Conservation (phyloP, 2,329 filamentous ascomycete species). For the Zalaria obscura region DNA sequence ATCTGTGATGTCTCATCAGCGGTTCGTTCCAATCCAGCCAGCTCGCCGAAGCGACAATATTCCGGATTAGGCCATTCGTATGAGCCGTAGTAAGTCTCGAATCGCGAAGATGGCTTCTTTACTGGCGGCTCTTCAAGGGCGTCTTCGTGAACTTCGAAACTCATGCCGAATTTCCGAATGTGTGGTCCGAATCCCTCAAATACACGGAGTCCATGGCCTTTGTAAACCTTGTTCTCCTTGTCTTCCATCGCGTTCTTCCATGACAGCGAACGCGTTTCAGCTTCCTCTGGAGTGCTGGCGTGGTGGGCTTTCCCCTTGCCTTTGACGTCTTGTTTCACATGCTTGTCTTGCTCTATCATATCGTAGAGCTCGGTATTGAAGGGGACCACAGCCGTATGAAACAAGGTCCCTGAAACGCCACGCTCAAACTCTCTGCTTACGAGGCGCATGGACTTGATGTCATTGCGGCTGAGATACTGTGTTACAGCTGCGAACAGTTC, state of each 20-base stretch:
- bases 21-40: conserved; percentile 46
- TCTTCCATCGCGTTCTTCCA: conserved; percentile 26
- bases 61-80: conserved; percentile 50
- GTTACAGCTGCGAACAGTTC: conserved; percentile 49
- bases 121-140: conserved; percentile 35
- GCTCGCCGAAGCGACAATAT: conserved; percentile 44
- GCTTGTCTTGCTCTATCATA: conserved; percentile 27
- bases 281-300: conserved; percentile 9
- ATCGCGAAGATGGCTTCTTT: conserved; percentile 41
- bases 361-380: conserved; percentile 52
- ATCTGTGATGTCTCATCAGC: conserved; percentile 50
- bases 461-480: conserved; percentile 39
- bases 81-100: conserved; percentile 47
- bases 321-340: conserved; percentile 17
- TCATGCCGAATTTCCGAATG: conserved; percentile 51
- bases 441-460: conserved; percentile 46
- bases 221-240: conserved; percentile 28
- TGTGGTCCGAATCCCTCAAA: conserved; percentile 47
- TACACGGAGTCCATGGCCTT: conserved; percentile 46
- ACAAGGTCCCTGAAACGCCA: conserved; percentile 44
- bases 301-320: conserved; percentile 17
- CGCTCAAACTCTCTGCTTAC: conserved; percentile 46
- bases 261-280: conserved; percentile 13
- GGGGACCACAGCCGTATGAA: conserved; percentile 49
- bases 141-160: conserved; percentile 50